Evolutionary conservation across 2,329 filamentous ascomycete species (phyloP), one percentile per base, ranked within the genome.

Genomic region (Ophiognomonia clavigignenti-juglandacearum): DNA sequence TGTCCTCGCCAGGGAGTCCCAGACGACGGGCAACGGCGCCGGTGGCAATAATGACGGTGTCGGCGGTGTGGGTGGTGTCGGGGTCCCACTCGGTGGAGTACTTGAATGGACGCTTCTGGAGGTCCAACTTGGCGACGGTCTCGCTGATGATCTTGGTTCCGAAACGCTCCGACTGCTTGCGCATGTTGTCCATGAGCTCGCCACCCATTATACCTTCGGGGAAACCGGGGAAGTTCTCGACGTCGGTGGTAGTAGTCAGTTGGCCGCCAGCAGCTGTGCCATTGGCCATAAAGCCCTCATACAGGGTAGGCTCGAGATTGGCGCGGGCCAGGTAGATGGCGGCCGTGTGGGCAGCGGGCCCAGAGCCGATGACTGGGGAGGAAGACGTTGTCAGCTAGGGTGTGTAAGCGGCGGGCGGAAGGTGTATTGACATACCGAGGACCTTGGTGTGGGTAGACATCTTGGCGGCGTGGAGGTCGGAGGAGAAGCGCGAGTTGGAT

Each of bases 151-250:
- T 90, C 62, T 89, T 77, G 53, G 95, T 96, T 63, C 93, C 95
- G 70, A 96, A 97, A 52, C 84, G 85, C 68, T 86, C 82, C 50
- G 90, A 96, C 71, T 98, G 93, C 52, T 78, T 81, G 68, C 86
- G 86, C 92, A 98, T 97, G 67, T 85, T 81, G 58, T 96, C 92
- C 93, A 98, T 98, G 56, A 98, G 75, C 62, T 89, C 85, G 47
- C 79, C 71, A 56, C 93, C 93, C 70, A 89, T 86, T 65, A 98
- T 90, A 54, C 85, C 87, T 59, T 88, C 80, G 61, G 88, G 86
- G 73, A 97, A 98, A 39, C 93, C 93, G 22, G 93, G 93, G 71
- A 86, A 98, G 79, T 98, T 98, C 76, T 98, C 93, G 51, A 98
- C 83, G 58, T 98, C 95, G 61, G 95, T 97, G 46, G 93, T 98